phyloP scores from a whole-genome alignment of 2,329 filamentous ascomycete genomes.

The Apiospora malaysiana region DNA sequence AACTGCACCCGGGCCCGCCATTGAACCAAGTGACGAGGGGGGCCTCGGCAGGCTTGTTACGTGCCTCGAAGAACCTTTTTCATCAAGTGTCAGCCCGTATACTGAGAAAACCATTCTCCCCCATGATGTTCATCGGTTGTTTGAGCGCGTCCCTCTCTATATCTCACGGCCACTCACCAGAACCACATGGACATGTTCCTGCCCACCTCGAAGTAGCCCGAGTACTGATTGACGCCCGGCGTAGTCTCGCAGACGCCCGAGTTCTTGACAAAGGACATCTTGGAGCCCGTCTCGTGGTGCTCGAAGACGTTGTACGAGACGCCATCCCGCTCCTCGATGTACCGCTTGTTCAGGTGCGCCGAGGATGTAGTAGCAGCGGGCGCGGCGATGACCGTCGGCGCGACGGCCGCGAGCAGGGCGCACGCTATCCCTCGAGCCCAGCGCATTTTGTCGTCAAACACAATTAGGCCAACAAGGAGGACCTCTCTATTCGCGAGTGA shows the following conservation, averaged over 20 bases:
- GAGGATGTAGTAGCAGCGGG: background rate
- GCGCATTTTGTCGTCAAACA: background rate
- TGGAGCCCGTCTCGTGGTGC: conserved; percentile 51
- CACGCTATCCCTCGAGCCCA: background rate
- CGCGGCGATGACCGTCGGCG: conserved; percentile 8
- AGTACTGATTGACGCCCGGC: conserved; percentile 55
- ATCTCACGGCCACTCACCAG: conserved; percentile 42
- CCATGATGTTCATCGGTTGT: background rate
- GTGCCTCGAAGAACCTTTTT: conserved; percentile 43
- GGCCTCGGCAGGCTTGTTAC: conserved; percentile 37
- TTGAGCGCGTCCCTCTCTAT: background rate
- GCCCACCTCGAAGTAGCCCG: conserved; percentile 56
- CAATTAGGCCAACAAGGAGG: no score
- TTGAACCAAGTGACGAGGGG: conserved; percentile 46
- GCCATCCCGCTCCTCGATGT: conserved; percentile 29
- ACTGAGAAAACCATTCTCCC: no score
- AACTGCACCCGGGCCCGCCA: conserved; percentile 48
- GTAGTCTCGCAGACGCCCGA: conserved; percentile 59
- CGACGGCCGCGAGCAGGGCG: conserved; percentile 3
- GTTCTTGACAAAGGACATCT: conserved; percentile 55
- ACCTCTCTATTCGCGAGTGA: no score
- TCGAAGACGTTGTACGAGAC: conserved; percentile 50
- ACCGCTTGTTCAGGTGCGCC: conserved; percentile 26
- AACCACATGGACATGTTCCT: conserved; percentile 51
- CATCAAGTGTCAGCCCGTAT: background rate